Evolutionary conservation across 306 rosid genomes (phyloP), one percentile per base, ranked within the genome.

Genomic region (Trifolium repens): DNA sequence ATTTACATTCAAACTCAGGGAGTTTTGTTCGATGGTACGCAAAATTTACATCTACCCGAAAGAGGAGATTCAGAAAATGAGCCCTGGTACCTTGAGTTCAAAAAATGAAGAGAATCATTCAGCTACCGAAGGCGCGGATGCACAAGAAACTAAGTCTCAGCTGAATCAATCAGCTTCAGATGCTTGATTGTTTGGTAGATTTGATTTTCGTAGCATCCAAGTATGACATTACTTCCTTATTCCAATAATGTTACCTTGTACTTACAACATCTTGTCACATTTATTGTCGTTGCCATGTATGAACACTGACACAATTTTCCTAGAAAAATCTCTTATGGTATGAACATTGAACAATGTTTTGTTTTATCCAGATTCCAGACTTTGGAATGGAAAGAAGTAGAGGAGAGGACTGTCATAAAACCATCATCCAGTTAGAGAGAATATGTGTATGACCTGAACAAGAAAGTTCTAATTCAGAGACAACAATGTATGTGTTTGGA

Each of bases 61-160:
- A 81, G 96, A 90, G 77, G 99, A 94, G 90, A 94, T 94, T 63
- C 96, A 94, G 84, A 92, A 88, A 86, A 92, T 92, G 99, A 89
- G 83, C 83, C 97, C 93, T 0, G 88, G 90, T 35, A 84, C 98
- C 47, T 69, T 89, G 58, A 81, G 80, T 71, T 80, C 88, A 4
- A 87, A 79, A 55, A 85, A 83, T 37, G 97, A 90, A 72, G 97
- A 89, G 64, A 84, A 71, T 78, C 86, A 80, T 4, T 80, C 84
- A 1, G 79, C 55, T 42, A 85, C 79, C 2, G 91, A 85, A 71
- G 91, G 78, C 12, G 78, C 74, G 71, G 92, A 88, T 57, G 85
- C 76, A 16, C 90, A 80, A 71, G 89, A 88, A 74, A 69, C 47
- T 8, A 85, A 85, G 77, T 63, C 79, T 64, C 89, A 77, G 86